Conservation (phyloP, 164 flowering plant genomes). For the Stephania cephalantha region DNA sequence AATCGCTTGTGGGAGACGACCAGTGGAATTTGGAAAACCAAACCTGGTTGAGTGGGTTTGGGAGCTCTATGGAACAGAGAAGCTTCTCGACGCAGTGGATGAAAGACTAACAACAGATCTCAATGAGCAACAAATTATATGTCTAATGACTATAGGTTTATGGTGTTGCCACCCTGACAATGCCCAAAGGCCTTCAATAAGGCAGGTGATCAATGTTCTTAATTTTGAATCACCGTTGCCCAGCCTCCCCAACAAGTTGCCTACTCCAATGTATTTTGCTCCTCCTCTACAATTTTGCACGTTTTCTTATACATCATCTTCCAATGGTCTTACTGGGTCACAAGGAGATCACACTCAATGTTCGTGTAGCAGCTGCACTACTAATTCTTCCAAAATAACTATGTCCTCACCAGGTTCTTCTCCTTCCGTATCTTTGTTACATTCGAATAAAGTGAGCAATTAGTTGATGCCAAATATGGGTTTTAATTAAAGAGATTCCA, state of each 20-base stretch:
- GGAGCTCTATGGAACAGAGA: slow-evolving; percentile 33
- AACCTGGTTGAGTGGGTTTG: slow-evolving; percentile 42
- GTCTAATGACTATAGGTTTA: slow-evolving; percentile 33
- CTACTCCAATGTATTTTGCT: slow-evolving; percentile 20
- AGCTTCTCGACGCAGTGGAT: slow-evolving; percentile 32
- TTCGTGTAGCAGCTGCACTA: slow-evolving; percentile 10
- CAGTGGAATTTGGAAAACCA: slow-evolving; percentile 20
- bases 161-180: slow-evolving; percentile 35
- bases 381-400: slow-evolving; percentile 5
- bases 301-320: slow-evolving; percentile 9
- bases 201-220: slow-evolving; percentile 27
- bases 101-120: slow-evolving; percentile 16
- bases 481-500: background rate
- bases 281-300: slow-evolving; percentile 7
- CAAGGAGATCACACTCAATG: slow-evolving; percentile 11
- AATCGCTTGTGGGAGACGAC: slow-evolving; percentile 35
- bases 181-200: slow-evolving; percentile 24
- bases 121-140: slow-evolving; percentile 20
- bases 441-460: background rate
- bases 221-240: slow-evolving; percentile 28
- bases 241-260: slow-evolving; percentile 26
- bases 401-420: slow-evolving; percentile 14
- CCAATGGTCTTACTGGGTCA: slow-evolving; percentile 5
- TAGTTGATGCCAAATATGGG: background rate
- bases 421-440: slow-evolving; percentile 6